Evolutionary conservation across 2,329 filamentous ascomycete genomes (phyloP), one percentile per base, ranked within the genome.

Genomic region (Scedosporium aurantiacum): DNA sequence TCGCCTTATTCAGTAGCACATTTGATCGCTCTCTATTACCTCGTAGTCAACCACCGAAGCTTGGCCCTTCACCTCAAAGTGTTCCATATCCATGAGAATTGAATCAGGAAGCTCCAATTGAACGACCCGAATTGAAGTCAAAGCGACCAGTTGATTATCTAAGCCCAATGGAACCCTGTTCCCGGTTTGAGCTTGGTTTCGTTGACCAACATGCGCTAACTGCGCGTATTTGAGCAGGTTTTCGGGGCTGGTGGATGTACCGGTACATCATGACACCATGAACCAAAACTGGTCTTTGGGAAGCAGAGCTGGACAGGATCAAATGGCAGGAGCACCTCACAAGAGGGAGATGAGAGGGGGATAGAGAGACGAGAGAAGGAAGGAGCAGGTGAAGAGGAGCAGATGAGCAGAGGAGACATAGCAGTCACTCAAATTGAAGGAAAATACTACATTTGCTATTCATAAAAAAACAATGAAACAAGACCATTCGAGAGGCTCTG

Each of bases 201-300:
- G 32, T 37, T 10, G 32, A 12, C 32, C 32, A 37, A 37, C 32
- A 37, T 37, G 23, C 64, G 68, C 63, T 66, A 62, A 23, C 41
- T 78, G 78, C 78, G 78, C 73, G 72, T 65, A 64, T 80, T 80
- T 81, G 78, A 81, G 78, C 76, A 78, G 71, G 74, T 80, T 80
- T 79, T 69, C 67, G 65, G 68, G 58, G 61, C 50, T 14, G 18
- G 28, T 14, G 7, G 14, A 70, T 27, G 75, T 77, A 77, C 68
- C 62, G 62, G 65, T 76, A 76, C 75, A 59, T 67, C 43, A 16
- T 52, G 7, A 4, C 41, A 18, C 18, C 57, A 10, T 8, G 16
- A 16, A 45, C 18, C 10, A 8, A 27, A 5, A 37, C 27, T 54
- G 16, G 1, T 5, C 18, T 14, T 23, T 23, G 23, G n/a, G 16